Conservation (phyloP, 176 grass and related monocot genomes). For the Otatea glauca region DNA sequence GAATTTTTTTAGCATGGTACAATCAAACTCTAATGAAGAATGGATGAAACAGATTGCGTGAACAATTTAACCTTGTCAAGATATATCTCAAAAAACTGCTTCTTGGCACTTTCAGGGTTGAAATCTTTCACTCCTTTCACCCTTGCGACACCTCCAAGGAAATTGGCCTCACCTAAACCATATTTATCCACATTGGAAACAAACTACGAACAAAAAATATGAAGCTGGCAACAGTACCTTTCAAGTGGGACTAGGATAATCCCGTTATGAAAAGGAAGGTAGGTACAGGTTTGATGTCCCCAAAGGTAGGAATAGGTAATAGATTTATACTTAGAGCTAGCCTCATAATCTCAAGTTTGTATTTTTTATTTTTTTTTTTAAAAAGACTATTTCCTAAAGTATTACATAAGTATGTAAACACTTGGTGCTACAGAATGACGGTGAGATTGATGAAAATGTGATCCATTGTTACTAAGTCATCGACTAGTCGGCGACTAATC, state of each 20-base stretch:
- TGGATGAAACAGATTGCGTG: not conserved
- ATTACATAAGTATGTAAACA: not conserved
- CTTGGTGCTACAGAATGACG: too few species aligned
- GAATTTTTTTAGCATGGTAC: slow-evolving; percentile 40
- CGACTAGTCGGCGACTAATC: too few species aligned
- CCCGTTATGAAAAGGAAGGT: not conserved
- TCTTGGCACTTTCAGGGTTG: slow-evolving; percentile 73
- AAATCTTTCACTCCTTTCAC: slow-evolving; percentile 85
- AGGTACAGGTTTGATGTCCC: not conserved
- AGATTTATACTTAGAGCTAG: slow-evolving; percentile 16
- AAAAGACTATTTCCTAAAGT: not conserved
- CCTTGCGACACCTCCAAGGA: slow-evolving; percentile 90
- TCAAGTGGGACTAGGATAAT: not conserved
- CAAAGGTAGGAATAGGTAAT: not conserved
- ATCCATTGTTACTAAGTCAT: too few species aligned
- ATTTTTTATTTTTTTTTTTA: too few species aligned
- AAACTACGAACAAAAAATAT: slow-evolving; percentile 16
- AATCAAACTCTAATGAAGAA: slow-evolving; percentile 29
- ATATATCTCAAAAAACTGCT: slow-evolving; percentile 90
- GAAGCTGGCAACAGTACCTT: not conserved
- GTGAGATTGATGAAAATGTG: too few species aligned
- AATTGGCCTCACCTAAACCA: slow-evolving; percentile 88
- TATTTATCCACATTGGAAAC: slow-evolving; percentile 27
- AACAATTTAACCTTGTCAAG: slow-evolving; percentile 71
- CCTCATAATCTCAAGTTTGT: not conserved